Evolutionary conservation across 495 filamentous ascomycete genomes (phyloP).

Genomic region (Aspergillus haitiensis): DNA sequence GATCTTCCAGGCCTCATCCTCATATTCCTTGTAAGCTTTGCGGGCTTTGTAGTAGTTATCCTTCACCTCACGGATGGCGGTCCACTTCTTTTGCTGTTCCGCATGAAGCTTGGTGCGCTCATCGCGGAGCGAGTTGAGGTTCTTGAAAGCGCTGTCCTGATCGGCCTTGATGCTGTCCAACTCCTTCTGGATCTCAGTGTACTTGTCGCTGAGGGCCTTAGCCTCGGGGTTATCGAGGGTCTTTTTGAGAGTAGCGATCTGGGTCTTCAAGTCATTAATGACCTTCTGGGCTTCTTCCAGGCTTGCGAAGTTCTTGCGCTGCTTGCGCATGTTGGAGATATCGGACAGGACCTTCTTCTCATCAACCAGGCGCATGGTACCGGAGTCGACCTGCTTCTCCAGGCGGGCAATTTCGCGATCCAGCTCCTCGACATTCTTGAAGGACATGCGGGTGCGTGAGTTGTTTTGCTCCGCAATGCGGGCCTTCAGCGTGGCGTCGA

Average conservation of each 20-base stretch:
- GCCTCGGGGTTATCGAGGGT: constrained; percentile 88
- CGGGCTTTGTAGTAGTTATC: constrained; percentile 78
- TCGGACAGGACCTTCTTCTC: constrained; percentile 91
- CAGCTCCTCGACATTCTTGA: constrained; percentile 84
- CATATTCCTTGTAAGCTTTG: constrained; percentile 75
- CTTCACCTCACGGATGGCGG: constrained; percentile 76
- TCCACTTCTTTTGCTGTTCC: constrained; percentile 81
- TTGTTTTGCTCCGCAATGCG: constrained; percentile 82
- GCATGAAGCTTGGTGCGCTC: constrained; percentile 77
- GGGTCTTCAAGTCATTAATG: constrained; percentile 80
- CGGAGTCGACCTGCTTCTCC: constrained; percentile 79
- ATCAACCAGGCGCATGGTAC: constrained; percentile 89
- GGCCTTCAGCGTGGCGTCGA: constrained; percentile 79
- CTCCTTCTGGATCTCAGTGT: constrained; percentile 77
- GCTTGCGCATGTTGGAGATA: constrained; percentile 77
- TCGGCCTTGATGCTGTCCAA: constrained; percentile 85
- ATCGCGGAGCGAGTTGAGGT: constrained; percentile 81
- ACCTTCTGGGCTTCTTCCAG: constrained; percentile 79
- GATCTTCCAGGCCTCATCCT: constrained; percentile 71
- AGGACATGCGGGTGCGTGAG: constrained; percentile 70
- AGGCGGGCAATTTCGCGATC: constrained; percentile 77
- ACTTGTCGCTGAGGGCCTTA: constrained; percentile 81
- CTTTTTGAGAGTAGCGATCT: constrained; percentile 83
- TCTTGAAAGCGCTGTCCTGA: constrained; percentile 84
- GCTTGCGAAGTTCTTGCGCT: constrained; percentile 82